Base-by-base conservation (phyloP, 495 filamentous ascomycete species). In the Aspergillus heteromorphus region DNA sequence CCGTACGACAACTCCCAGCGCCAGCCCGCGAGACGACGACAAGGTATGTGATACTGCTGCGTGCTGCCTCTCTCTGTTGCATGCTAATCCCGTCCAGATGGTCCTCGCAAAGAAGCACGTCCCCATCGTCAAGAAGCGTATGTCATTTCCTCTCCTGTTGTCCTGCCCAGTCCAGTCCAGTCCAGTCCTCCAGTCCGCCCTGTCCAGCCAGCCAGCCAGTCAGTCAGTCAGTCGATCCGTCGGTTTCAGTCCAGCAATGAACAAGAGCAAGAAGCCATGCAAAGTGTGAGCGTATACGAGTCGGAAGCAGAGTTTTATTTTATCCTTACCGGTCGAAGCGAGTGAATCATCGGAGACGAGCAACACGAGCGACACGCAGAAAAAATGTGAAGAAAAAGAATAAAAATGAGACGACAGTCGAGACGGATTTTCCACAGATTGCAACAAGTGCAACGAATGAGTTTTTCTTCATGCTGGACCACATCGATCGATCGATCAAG, bases 51-150 rank as follows among this genome's bases (percentile, higher is more conserved):
- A 50, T 56, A 11, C 16, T 16, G 10, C 10, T 42, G n/a, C 27
- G 13, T 6, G 14, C 40, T 18, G 23, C 23, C n/a, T 29, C 29
- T 45, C 9, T 1, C 19, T 31, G 13, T 25, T 19, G 25, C 23
- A 23, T 59, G 53, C 50, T 60, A 49, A 63, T 45, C 57, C 29
- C 40, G 53, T 55, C 38, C 54, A 97, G 91, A 97, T 98, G 93
- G 89, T 89, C 80, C 81, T 91, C 82, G 90, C 92, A 75, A 96
- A 95, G 88, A 92, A 93, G 81, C 92, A 97, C 79, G 83, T 98
- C 71, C 89, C 91, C 69, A 97, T 98, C 82, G 87, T 98, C 65
- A 98, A 98, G 87, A 98, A 98, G 89, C 89, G 89, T 92, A 91
- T 74, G 88, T 88, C 30, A 42, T 56, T 61, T 58, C 60, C 61